phyloP scores from a whole-genome alignment of 139 green algal species.

The Chlamydomonas asymmetrica region DNA sequence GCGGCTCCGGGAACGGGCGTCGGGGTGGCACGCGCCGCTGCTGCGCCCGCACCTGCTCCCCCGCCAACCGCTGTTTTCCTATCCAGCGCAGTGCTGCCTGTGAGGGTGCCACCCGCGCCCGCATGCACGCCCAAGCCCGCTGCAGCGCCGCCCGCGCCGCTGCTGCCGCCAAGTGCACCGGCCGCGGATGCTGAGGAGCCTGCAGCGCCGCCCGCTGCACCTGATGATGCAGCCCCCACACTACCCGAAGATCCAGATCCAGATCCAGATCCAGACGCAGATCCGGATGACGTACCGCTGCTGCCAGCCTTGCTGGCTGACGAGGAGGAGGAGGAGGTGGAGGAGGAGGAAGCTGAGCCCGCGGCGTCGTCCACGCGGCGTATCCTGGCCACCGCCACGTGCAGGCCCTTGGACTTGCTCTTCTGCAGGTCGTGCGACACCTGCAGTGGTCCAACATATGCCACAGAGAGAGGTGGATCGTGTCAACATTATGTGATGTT shows the following conservation, averaged over 20 bases:
- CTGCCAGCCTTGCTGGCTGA: no score
- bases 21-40: not conserved
- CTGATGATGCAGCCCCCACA: no score
- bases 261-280: no score
- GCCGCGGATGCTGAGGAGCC: no score
- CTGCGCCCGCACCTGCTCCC: not conserved
- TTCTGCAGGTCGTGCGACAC: conserved; percentile 20
- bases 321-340: not conserved
- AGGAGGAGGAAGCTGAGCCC: not conserved
- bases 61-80: not conserved
- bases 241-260: no score
- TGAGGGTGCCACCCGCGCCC: not conserved
- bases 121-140: not conserved
- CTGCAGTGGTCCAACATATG: not conserved
- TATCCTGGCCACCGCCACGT: not conserved
- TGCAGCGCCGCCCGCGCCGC: not conserved
- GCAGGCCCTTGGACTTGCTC: not conserved
- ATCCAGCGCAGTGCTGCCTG: conserved; percentile 3
- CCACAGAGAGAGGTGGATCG: no score
- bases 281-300: no score
- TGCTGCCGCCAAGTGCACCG: not conserved
- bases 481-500: no score
- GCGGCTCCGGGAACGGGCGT: conserved; percentile 41
- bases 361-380: not conserved
- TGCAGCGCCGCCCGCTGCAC: not conserved